phyloP scores from a whole-genome alignment of 805 yeast species.

The Scheffersomyces stipitis region DNA sequence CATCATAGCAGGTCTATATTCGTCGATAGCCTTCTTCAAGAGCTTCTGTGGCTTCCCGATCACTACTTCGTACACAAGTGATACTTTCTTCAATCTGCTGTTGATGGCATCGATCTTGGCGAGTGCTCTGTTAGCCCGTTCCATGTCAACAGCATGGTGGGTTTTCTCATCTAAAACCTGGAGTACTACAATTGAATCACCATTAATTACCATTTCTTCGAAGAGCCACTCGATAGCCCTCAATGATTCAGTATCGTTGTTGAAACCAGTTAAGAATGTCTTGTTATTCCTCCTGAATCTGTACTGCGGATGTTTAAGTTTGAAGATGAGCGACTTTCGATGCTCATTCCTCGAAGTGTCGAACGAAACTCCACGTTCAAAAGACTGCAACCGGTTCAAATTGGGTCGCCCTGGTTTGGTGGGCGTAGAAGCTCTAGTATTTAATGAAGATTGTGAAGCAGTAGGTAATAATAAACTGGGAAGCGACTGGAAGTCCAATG shows the following conservation, averaged over 20 bases:
- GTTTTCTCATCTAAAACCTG: slow-evolving; percentile 42
- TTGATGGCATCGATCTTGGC: slow-evolving; percentile 34
- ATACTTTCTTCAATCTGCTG: slow-evolving; percentile 33
- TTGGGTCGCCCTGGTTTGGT: not conserved
- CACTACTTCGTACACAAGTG: slow-evolving; percentile 40
- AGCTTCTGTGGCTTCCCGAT: slow-evolving; percentile 42
- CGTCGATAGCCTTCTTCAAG: slow-evolving; percentile 39
- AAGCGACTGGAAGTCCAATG: slow-evolving; percentile 3
- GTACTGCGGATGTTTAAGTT: slow-evolving; percentile 43
- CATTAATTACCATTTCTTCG: slow-evolving; percentile 43
- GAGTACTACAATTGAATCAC: slow-evolving; percentile 42
- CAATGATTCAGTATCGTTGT: slow-evolving; percentile 35
- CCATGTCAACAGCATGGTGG: slow-evolving; percentile 26
- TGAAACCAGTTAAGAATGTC: slow-evolving; percentile 40
- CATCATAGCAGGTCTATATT: slow-evolving; percentile 47
- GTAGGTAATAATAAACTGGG: not conserved
- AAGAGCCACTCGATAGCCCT: slow-evolving; percentile 45
- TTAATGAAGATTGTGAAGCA: slow-evolving; percentile 10
- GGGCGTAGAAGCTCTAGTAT: slow-evolving; percentile 2
- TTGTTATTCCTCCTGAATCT: slow-evolving; percentile 45
- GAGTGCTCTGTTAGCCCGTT: slow-evolving; percentile 26
- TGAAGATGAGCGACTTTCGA: slow-evolving; percentile 37
- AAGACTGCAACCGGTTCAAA: slow-evolving; percentile 13
- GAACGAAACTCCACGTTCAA: slow-evolving; percentile 42
- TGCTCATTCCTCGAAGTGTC: slow-evolving; percentile 35